Percentiles rank a stretch among this genome's conserved stretches.
Conservation (phyloP, 1,139 yeast species). For the Pichia sp. region DNA sequence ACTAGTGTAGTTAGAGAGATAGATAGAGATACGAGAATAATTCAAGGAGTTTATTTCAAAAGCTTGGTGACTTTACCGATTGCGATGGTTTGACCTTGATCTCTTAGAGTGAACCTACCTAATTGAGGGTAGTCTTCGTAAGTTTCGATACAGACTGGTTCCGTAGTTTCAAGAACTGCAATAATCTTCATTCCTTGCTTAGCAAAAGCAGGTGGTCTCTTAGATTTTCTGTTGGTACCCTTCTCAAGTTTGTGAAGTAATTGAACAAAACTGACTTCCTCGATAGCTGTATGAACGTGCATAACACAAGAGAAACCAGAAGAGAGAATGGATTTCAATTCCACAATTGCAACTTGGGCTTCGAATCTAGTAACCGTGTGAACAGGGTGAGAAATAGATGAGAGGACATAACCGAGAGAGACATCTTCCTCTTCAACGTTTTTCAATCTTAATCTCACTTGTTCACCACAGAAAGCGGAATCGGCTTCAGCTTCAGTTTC, state of each 20-base stretch:
- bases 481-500: constrained; percentile 96
- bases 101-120: constrained; percentile 97
- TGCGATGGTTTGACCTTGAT: constrained; percentile 96
- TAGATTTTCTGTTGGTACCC: constrained; percentile 94
- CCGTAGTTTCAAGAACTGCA: constrained; percentile 79
- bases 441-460: constrained; percentile 84
- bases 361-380: constrained; percentile 86
- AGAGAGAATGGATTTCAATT: constrained; percentile 86
- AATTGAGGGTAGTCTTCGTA: constrained; percentile 89
- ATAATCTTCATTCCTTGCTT: constrained; percentile 98
- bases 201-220: constrained; percentile 97
- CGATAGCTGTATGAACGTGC: constrained; percentile 98
- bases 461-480: constrained; percentile 92
- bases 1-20: neutral
- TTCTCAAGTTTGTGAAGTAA: constrained; percentile 90
- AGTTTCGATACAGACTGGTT: constrained; percentile 89
- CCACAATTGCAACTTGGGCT: constrained; percentile 96
- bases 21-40: too few species aligned
- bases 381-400: constrained; percentile 82
- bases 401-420: constrained; percentile 82
- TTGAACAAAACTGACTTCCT: constrained; percentile 78
- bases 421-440: constrained; percentile 98
- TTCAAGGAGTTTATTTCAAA: constrained; percentile 27
- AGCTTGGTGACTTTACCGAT: constrained; percentile 91
- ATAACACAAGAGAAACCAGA: constrained; percentile 96